Base-by-base conservation (phyloP, 2,329 filamentous ascomycete genomes). In the Diaporthe sp. region DNA sequence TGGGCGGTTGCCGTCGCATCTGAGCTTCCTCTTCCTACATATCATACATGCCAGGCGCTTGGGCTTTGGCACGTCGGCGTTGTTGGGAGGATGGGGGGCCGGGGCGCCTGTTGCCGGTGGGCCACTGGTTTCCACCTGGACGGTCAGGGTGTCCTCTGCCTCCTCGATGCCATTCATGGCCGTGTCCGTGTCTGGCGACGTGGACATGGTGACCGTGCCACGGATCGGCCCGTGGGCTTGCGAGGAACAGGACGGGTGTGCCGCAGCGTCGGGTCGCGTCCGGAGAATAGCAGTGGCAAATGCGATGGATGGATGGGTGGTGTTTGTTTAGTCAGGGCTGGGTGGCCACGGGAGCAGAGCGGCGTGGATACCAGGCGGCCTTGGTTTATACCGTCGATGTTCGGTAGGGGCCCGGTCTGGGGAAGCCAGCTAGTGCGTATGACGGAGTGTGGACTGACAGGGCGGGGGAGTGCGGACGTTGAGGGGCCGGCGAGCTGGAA, bases 31-130 rank as follows among this genome's bases (percentile, higher is more conserved):
- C 85, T 96, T 97, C 80, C 96, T 90, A 83, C 97, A 99, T 77
- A 98, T 92, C 82, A 98, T 94, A 84, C 97, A 99, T 51, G 97
- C 97, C 80, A 98, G 94, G 79, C 96, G 92, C 88, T 98, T 98
- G n/a, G 93, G 92, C 81, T 94, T 94, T 68, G 94, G 93, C 31
- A 95, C 88, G 79, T 84, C 88, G 67, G 86, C 84, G 78, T 92
- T 92, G 79, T 90, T 75, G 28, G 76, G 62, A 22, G 73, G 76
- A 25, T 89, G 77, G 84, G 83, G 57, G 74, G 83, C 81, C 72
- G 83, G 77, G 44, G 79, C 77, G 74, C 81, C 79, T 76, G 82
- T 80, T 76, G 85, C 84, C 73, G 83, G 82, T 65, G 84, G 79
- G 78, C 79, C 80, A 81, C 51, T 60, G 4, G 31, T 67, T 44